Conservation (phyloP, 768 basidiomycete genomes). For the Serendipita vermifera region DNA sequence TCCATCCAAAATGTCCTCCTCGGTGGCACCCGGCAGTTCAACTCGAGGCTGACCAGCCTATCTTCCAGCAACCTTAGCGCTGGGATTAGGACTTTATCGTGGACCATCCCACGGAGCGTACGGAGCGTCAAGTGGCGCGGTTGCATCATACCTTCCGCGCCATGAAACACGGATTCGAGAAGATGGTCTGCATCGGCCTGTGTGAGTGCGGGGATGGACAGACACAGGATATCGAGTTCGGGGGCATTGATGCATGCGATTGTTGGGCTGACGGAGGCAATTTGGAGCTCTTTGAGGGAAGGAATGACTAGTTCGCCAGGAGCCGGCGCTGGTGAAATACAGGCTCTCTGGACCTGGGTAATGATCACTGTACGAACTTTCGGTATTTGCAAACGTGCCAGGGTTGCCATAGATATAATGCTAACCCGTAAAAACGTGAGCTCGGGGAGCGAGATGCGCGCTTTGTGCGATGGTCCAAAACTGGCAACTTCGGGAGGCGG, state of each 20-base stretch:
- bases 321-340: background rate
- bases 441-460: background rate
- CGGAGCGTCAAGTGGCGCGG: background rate
- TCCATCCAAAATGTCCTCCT: background rate
- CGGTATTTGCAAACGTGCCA: background rate
- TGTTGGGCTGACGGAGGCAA: background rate
- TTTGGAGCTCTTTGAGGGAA: background rate
- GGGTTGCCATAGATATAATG: background rate
- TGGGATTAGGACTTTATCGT: background rate
- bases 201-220: background rate
- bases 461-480: background rate
- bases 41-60: background rate
- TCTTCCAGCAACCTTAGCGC: background rate
- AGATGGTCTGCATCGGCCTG: slow-evolving; percentile 1
- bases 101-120: background rate
- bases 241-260: background rate
- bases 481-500: too few relatives aligned
- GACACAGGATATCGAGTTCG: background rate
- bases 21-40: background rate
- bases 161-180: background rate
- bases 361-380: background rate
- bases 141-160: slow-evolving; percentile 1
- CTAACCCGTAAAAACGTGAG: background rate
- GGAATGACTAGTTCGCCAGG: background rate
- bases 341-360: background rate